A percentile compares a stretch with the other conserved stretches of the same genome.
Conservation (phyloP, 371 early-diverging fungal genomes). For the Syncephalastrum contaminatum region DNA sequence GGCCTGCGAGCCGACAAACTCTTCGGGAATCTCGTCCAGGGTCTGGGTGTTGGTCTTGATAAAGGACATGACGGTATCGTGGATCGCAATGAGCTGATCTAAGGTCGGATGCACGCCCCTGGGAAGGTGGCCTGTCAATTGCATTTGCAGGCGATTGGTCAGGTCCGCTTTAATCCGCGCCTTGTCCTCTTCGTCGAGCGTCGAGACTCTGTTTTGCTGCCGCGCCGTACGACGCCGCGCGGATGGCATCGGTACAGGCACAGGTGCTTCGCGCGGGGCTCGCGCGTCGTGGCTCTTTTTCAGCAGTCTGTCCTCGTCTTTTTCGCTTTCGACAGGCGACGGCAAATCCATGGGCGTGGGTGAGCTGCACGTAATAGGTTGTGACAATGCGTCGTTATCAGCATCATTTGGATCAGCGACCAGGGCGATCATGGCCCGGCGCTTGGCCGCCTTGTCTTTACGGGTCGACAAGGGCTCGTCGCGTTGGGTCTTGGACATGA, state of each 20-base stretch:
- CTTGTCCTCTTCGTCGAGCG: constrained; percentile 42
- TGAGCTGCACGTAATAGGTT: too few relatives aligned
- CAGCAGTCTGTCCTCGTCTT: neutral
- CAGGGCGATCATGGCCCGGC: constrained; percentile 33
- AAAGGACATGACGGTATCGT: constrained; percentile 40
- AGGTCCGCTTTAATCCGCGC: constrained; percentile 43
- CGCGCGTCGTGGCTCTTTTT: constrained; percentile 2
- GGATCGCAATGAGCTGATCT: constrained; percentile 40
- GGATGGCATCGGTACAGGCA: constrained; percentile 39
- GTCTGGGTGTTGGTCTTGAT: constrained; percentile 39
- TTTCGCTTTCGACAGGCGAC: neutral
- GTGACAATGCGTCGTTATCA: too few relatives aligned
- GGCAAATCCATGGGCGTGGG: neutral
- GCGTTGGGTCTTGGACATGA: constrained; percentile 35
- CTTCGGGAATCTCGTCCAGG: constrained; percentile 42
- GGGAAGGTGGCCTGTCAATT: constrained; percentile 47
- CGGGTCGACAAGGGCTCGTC: constrained; percentile 13
- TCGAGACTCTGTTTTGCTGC: constrained; percentile 30
- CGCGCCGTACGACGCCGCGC: constrained; percentile 20
- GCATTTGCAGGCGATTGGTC: constrained; percentile 41
- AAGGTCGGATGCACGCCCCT: constrained; percentile 43
- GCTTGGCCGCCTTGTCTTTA: constrained; percentile 14
- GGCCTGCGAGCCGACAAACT: constrained; percentile 27
- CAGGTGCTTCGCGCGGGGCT: constrained; percentile 20
- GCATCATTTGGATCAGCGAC: constrained; percentile 21